These are phyloP conservation scores for Angophora floribunda DNA, from an alignment of 345 rosid species.

Conservation along the genomic window DNA sequence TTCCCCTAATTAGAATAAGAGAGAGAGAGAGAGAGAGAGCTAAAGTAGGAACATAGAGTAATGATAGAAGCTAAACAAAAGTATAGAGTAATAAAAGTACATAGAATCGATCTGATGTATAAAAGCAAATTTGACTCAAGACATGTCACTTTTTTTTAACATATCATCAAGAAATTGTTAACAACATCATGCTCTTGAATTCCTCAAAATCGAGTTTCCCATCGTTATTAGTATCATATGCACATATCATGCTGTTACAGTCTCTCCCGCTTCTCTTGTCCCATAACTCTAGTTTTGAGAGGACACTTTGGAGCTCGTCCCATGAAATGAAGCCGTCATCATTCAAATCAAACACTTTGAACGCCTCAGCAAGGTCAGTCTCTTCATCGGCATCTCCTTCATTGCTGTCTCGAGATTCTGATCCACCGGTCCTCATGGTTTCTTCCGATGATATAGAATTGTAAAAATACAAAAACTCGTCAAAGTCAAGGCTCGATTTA, in stretches of 20 bases:
- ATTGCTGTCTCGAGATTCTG: neutral
- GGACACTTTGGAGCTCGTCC: conserved; percentile 58
- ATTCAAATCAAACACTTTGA: conserved; percentile 57
- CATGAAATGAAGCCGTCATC: conserved; percentile 66
- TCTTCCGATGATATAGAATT: conserved; percentile 17
- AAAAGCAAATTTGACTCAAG: neutral
- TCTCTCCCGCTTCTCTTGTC: conserved; percentile 38
- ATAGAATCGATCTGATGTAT: neutral
- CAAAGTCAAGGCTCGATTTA: conserved; percentile 35
- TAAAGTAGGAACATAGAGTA: neutral
- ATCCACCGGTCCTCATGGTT: neutral
- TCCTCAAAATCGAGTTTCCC: conserved; percentile 72
- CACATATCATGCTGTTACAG: conserved; percentile 56
- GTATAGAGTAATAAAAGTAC: neutral
- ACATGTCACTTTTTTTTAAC: neutral
- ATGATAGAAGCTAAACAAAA: neutral
- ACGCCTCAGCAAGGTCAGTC: conserved; percentile 44
- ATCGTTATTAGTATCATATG: conserved; percentile 51
- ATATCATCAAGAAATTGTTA: neutral
- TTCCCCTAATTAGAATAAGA: too few species aligned
- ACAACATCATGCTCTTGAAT: conserved; percentile 66
- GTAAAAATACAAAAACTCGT: conserved; percentile 53
- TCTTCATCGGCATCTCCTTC: neutral
- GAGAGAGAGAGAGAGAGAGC: too few species aligned
- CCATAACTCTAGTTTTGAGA: conserved; percentile 60